phyloP scores from a whole-genome alignment of 169 alveolate genomes.

The Babesia microti region DNA sequence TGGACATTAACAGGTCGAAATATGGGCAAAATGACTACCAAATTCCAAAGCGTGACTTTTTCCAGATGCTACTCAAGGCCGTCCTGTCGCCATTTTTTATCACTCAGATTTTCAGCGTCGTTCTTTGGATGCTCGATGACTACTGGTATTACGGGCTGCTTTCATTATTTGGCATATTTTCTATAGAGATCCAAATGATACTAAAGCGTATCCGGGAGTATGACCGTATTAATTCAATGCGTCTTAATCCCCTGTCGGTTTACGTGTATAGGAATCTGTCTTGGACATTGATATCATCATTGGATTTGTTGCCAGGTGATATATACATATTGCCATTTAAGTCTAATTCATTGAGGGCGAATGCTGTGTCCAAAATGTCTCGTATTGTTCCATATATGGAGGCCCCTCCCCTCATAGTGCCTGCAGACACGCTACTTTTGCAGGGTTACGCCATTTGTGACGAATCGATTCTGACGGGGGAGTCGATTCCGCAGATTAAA shows the following conservation, averaged over 20 bases:
- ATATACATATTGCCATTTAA: conserved; percentile 49
- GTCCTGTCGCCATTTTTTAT: conserved; percentile 90
- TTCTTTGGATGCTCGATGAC: conserved; percentile 92
- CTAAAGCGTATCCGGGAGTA: conserved; percentile 61
- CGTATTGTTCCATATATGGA: too few species aligned
- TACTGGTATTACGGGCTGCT: conserved; percentile 85
- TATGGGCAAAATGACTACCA: conserved; percentile 84
- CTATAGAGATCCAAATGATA: conserved; percentile 70
- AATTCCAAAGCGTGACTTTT: conserved; percentile 82
- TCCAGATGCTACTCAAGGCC: conserved; percentile 81
- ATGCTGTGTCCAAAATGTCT: too few species aligned
- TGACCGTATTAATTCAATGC: conserved; percentile 70
- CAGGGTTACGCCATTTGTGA: conserved; percentile 61
- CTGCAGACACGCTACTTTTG: too few species aligned
- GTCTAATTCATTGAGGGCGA: too few species aligned
- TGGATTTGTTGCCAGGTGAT: conserved; percentile 89
- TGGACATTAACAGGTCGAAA: conserved; percentile 27
- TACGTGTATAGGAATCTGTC: conserved; percentile 70
- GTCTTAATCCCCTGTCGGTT: conserved; percentile 74
- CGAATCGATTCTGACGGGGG: conserved; percentile 77
- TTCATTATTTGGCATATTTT: conserved; percentile 75
- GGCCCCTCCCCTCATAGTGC: too few species aligned
- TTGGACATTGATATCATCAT: conserved; percentile 78
- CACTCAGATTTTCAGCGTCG: conserved; percentile 86
- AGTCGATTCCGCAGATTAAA: conserved; percentile 68